Evolutionary conservation across 2,329 filamentous ascomycete genomes (phyloP).

Genomic region (Colletotrichum orbiculare): DNA sequence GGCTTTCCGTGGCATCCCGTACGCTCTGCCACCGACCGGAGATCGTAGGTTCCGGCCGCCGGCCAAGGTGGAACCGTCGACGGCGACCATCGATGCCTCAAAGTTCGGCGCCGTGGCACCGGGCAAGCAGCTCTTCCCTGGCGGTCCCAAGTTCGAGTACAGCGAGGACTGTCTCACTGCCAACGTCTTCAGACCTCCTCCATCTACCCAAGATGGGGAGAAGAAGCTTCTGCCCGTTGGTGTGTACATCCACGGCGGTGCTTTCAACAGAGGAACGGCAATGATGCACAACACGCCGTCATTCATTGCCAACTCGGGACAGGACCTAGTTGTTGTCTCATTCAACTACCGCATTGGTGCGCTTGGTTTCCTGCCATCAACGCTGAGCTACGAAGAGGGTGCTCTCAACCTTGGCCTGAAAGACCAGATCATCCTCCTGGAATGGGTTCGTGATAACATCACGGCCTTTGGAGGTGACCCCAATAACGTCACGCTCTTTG

Average conservation of each 20-base stretch:
- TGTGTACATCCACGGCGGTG: slow-evolving; percentile 73
- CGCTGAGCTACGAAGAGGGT: slow-evolving; percentile 62
- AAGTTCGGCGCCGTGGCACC: slow-evolving; percentile 53
- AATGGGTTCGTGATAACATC: slow-evolving; percentile 72
- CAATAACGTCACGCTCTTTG: slow-evolving; percentile 69
- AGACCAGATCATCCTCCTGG: slow-evolving; percentile 69
- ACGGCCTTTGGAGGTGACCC: slow-evolving; percentile 69
- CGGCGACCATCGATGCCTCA: slow-evolving; percentile 46
- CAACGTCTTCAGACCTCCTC: slow-evolving; percentile 60
- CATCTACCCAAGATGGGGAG: slow-evolving; percentile 1
- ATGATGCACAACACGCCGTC: slow-evolving; percentile 69
- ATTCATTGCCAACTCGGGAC: slow-evolving; percentile 67
- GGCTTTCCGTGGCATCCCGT: slow-evolving; percentile 62
- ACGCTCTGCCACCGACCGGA: slow-evolving; percentile 50
- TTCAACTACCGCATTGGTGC: slow-evolving; percentile 74
- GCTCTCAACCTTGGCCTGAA: slow-evolving; percentile 72
- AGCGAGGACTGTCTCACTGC: slow-evolving; percentile 65
- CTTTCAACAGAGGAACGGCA: slow-evolving; percentile 66
- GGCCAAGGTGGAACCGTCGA: slow-evolving; percentile 45
- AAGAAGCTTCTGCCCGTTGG: slow-evolving; percentile 54
- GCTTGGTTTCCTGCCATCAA: slow-evolving; percentile 75
- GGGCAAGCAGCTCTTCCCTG: slow-evolving; percentile 40
- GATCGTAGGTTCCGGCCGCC: slow-evolving; percentile 57
- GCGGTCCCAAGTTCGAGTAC: slow-evolving; percentile 41
- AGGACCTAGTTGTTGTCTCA: slow-evolving; percentile 66